A percentile compares a stretch with the other conserved stretches of the same genome.
phyloP scores from a whole-genome alignment of 2,329 filamentous ascomycete species.

The Xylaria digitata region DNA sequence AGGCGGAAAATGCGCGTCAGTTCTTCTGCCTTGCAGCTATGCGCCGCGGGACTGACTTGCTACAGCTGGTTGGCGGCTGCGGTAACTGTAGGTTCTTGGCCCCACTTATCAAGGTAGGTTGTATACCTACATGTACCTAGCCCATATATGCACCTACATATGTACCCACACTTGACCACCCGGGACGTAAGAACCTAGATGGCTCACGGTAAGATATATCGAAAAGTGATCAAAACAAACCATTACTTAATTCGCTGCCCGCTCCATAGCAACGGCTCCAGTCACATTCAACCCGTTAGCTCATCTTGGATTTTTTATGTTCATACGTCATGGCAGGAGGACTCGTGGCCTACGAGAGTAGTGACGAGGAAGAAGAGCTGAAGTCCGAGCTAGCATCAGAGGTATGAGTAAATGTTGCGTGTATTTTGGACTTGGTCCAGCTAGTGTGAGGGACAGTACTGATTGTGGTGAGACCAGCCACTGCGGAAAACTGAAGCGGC shows the following conservation, averaged over 20 bases:
- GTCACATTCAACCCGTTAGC: not conserved
- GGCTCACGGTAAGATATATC: not conserved
- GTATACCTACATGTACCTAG: no score
- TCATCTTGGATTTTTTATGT: not conserved
- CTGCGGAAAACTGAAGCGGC: slow-evolving; percentile 43
- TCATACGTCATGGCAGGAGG: slow-evolving; percentile 43
- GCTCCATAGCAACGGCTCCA: not conserved
- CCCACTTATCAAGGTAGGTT: not conserved
- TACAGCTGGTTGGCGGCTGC: slow-evolving; percentile 22
- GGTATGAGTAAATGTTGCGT: slow-evolving; percentile 45
- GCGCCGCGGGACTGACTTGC: not conserved
- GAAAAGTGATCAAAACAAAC: not conserved
- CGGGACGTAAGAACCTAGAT: no score
- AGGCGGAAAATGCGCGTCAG: slow-evolving; percentile 45
- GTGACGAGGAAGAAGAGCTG: slow-evolving; percentile 50
- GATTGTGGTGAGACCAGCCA: slow-evolving; percentile 50
- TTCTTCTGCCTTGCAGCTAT: slow-evolving; percentile 43
- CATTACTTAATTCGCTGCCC: not conserved
- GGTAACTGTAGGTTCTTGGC: not conserved
- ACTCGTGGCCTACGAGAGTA: slow-evolving; percentile 51
- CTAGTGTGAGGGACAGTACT: slow-evolving; percentile 47
- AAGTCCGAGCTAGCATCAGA: slow-evolving; percentile 42
- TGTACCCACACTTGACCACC: no score
- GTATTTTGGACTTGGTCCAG: slow-evolving; percentile 34
- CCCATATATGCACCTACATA: no score